phyloP scores from a whole-genome alignment of 495 filamentous ascomycete genomes.

The Neurospora intermedia region DNA sequence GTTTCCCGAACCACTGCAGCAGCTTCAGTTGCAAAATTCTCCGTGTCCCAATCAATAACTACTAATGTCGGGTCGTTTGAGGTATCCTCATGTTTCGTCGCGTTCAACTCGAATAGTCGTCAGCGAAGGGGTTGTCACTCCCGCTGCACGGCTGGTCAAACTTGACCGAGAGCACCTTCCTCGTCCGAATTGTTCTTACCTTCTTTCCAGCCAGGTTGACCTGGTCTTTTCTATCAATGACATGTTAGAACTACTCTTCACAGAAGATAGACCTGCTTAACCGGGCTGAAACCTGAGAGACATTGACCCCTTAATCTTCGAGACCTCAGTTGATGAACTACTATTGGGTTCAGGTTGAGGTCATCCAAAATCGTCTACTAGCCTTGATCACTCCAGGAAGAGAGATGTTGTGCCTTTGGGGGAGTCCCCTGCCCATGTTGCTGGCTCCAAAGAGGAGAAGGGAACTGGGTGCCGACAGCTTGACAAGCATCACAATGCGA shows the following conservation, averaged over 20 bases:
- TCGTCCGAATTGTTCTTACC: not conserved
- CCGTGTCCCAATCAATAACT: not conserved
- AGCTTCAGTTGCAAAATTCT: conserved; percentile 1
- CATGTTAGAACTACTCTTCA: not conserved
- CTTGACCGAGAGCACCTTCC: not conserved
- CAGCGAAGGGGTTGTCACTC: not conserved
- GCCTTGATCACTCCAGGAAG: not conserved
- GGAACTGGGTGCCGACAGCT: not conserved
- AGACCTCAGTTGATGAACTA: not conserved
- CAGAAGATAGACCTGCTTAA: not conserved
- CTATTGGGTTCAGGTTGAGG: not conserved
- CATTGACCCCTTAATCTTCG: not conserved
- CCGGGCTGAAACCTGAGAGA: not conserved
- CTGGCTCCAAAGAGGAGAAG: not conserved
- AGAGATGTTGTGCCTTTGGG: not conserved
- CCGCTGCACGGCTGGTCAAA: not conserved
- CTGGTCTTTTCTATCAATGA: not conserved
- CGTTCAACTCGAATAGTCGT: not conserved
- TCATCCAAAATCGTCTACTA: not conserved
- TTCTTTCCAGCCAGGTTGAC: not conserved
- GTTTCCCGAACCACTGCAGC: not conserved
- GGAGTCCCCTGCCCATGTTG: not conserved
- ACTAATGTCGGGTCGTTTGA: not conserved
- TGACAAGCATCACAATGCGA: not conserved
- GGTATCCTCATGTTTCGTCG: not conserved